phyloP scores from a whole-genome alignment of 208 protist genomes.

The Leishmania mexicana region DNA sequence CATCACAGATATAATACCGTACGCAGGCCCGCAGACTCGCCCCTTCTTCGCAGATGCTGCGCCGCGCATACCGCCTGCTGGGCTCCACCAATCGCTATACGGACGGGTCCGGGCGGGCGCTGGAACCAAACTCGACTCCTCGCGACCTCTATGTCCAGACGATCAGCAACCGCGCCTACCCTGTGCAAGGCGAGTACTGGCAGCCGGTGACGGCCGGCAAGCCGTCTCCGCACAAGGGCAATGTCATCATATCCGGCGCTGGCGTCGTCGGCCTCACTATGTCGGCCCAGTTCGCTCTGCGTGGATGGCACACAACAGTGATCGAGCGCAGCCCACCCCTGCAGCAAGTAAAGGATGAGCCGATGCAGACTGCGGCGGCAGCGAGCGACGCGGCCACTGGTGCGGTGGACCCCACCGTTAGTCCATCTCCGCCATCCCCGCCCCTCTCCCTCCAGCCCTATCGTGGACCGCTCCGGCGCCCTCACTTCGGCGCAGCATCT shows the following conservation, averaged over 20 bases:
- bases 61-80: conserved; percentile 42
- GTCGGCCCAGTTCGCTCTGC: conserved; percentile 69
- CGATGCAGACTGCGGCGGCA: conserved; percentile 8
- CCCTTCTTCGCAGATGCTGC: conserved; percentile 38
- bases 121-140: conserved; percentile 63
- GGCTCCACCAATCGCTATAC: conserved; percentile 89
- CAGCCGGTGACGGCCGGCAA: conserved; percentile 68
- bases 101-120: conserved; percentile 73
- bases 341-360: conserved; percentile 14
- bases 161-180: conserved; percentile 92
- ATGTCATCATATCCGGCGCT: conserved; percentile 83
- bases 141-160: conserved; percentile 70
- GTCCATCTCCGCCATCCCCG: background rate
- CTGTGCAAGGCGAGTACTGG: conserved; percentile 75
- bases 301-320: conserved; percentile 90
- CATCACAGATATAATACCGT: background rate
- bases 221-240: conserved; percentile 83
- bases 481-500: conserved; percentile 20
- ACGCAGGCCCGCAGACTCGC: background rate
- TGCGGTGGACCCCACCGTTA: background rate
- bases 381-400: background rate
- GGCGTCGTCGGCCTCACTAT: conserved; percentile 83
- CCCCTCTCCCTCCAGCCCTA: conserved; percentile 1
- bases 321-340: conserved; percentile 59
- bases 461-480: conserved; percentile 24